Base-by-base conservation (phyloP, 2,329 filamentous ascomycete species). In the Pseudogymnoascus sp. region DNA sequence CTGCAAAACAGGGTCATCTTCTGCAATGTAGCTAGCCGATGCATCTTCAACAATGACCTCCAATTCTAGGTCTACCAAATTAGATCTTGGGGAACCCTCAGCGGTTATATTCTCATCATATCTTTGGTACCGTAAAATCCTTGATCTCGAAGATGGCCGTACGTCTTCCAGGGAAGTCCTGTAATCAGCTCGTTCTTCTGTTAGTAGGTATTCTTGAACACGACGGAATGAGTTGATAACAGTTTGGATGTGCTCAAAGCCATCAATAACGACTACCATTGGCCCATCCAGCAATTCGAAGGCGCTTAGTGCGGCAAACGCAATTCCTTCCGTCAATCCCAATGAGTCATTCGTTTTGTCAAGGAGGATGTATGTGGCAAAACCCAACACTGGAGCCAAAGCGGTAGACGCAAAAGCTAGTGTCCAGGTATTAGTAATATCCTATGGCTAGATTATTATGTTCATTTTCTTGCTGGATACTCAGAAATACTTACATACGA, bases 101-200 rank as follows among this genome's bases (percentile, higher is more conserved):
- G 21, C 21, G 21, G 21, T 23, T 23, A 23, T 23, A 23, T 23
- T 23, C 21, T 23, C 46, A 6, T 53, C 46, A 18, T 53, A 31
- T 53, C 3, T 16, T 53, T 53, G 46, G 5, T 53, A 53, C 8
- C 46, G 46, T 53, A 25, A 31, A 53, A 53, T 25, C 5, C 25
- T 53, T 31, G 46, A n/a, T n/a, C 46, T 16, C 46, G 46, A 53
- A 16, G 46, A 53, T 53, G 46, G 46, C n/a, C 46, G 46, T 53
- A 53, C n/a, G 3, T 31, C 46, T 11, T 53, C n/a, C 16, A 53
- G 46, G 25, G n/a, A 31, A 53, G 23, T 31, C 25, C 46, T 16
- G 10, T 53, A 31, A 18, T 53, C 46, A 2, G 11, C 46, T 53
- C 46, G 46, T 6, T 53, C 46, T 16, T 53, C 14, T 16, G 46